These are phyloP conservation scores for Salvia miltiorrhiza DNA, from an alignment of 257 asterid genomes.

Conservation along the genomic window DNA sequence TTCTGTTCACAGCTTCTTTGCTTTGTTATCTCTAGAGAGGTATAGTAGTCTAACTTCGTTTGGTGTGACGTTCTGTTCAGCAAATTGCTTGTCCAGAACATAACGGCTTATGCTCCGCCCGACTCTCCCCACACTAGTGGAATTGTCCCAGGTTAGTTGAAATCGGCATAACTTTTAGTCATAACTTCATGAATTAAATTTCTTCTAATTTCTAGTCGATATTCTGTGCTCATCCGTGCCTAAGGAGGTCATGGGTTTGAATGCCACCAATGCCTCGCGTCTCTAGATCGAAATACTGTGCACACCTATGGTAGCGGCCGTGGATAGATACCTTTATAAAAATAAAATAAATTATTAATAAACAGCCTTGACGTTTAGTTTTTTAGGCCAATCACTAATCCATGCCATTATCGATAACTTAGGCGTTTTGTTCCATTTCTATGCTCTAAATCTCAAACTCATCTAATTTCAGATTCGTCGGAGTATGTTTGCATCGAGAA, in stretches of 20 bases:
- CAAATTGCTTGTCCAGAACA: conserved; percentile 82
- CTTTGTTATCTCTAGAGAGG: neutral
- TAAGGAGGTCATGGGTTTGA: no score
- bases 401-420: neutral
- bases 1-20: neutral
- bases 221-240: no score
- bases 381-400: neutral
- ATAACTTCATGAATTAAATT: neutral
- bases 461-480: conserved; percentile 70
- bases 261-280: no score
- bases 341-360: no score
- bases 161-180: neutral
- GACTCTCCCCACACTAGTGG: conserved; percentile 85
- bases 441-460: conserved; percentile 3
- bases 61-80: conserved; percentile 41
- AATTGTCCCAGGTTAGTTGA: conserved; percentile 81
- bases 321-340: no score
- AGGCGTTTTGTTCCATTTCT: neutral
- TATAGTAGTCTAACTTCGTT: neutral
- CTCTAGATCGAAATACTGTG: no score
- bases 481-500: conserved; percentile 76
- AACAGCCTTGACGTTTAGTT: neutral
- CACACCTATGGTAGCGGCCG: no score
- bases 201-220: no score
- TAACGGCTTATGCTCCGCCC: conserved; percentile 69